Evolutionary conservation across 1,139 yeast genomes (phyloP).

Genomic region (Pichia kudriavzevii): DNA sequence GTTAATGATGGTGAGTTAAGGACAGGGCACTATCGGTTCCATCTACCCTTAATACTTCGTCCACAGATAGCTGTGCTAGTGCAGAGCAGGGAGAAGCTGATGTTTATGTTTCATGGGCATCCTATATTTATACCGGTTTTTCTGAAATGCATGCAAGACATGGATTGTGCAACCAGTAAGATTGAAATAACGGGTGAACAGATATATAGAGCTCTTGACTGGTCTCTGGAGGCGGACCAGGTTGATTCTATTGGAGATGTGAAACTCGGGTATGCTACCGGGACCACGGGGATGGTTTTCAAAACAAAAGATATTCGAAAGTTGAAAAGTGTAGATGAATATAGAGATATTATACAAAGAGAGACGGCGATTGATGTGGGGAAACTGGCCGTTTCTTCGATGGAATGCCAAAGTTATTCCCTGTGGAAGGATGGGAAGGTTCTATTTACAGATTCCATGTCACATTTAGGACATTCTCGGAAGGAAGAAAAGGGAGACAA

Average conservation of each 20-base stretch:
- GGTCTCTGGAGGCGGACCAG: constrained; percentile 7
- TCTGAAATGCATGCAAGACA: constrained; percentile 19
- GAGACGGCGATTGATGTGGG: neutral
- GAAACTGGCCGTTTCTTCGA: too few species aligned
- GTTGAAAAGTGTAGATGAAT: constrained; percentile 17
- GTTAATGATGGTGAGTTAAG: constrained; percentile 3
- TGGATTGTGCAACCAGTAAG: too few species aligned
- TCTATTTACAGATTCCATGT: constrained; percentile 21
- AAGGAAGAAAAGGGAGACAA: constrained; percentile 14
- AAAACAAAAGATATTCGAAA: constrained; percentile 21
- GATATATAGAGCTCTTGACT: too few species aligned
- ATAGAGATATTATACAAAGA: constrained; percentile 2
- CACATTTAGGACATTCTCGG: constrained; percentile 16
- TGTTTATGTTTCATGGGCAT: constrained; percentile 21
- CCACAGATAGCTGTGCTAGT: constrained; percentile 24
- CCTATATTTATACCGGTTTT: constrained; percentile 20
- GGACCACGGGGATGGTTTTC: constrained; percentile 19
- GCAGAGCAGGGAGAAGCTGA: constrained; percentile 15
- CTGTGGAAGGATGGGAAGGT: constrained; percentile 27
- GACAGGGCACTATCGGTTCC: constrained; percentile 25
- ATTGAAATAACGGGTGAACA: too few species aligned
- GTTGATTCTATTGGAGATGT: constrained; percentile 8
- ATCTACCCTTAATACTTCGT: constrained; percentile 21
- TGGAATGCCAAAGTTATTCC: too few species aligned
- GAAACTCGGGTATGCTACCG: constrained; percentile 19